A percentile compares a stretch with the other conserved stretches of the same genome.
Evolutionary conservation across 176 grass and related monocot species (phyloP).

Genomic region (Bolboschoenus planiculmis): DNA sequence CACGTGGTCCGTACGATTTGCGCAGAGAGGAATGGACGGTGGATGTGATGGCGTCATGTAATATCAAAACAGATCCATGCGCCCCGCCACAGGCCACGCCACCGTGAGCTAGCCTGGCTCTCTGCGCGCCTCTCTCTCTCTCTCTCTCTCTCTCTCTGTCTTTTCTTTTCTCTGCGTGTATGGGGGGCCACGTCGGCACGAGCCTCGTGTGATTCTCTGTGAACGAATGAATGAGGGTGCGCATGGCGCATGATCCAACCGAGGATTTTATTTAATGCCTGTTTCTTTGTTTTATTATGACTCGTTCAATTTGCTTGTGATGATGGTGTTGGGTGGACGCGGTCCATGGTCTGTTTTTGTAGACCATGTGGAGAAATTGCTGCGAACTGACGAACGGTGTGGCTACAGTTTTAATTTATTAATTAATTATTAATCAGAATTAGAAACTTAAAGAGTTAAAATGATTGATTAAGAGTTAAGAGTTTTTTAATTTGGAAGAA

Average conservation of each 20-base stretch:
- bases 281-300: neutral
- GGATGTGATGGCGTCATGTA: slow-evolving; percentile 18
- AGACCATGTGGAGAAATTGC: neutral
- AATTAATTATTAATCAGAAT: neutral
- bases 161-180: no score
- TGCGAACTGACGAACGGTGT: no score
- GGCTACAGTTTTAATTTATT: no score
- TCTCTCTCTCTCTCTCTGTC: neutral
- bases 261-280: no score
- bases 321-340: neutral
- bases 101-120: neutral
- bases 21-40: neutral
- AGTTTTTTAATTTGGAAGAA: no score
- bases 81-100: slow-evolving; percentile 10
- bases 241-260: no score
- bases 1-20: slow-evolving; percentile 12
- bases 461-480: no score
- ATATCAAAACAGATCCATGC: slow-evolving; percentile 4
- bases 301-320: neutral
- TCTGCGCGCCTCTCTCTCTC: no score
- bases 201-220: slow-evolving; percentile 5
- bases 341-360: neutral
- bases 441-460: neutral
- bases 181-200: slow-evolving; percentile 14
- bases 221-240: no score